Evolutionary conservation across 257 asterid species (phyloP), one percentile per base, ranked within the genome.

Genomic region (Euphrasia confusa): DNA sequence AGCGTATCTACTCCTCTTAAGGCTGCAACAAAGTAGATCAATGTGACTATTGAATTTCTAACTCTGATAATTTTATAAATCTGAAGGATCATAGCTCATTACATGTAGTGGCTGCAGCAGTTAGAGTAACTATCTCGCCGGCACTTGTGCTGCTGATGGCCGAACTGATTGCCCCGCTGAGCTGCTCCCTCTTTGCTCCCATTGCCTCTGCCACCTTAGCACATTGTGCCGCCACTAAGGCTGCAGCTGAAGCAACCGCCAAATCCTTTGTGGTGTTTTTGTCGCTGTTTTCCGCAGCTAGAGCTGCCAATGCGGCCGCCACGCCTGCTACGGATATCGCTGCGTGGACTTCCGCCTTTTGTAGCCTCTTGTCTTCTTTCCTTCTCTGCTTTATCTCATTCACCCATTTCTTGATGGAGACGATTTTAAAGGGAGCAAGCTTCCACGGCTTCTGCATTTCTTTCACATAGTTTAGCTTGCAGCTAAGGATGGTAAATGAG

Each of bases 271-370:
- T 45, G 47, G 77, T 32, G 55, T 52, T 72, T 55, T 71, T 59
- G 18, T 63, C 70, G 37, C 82, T 68, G 68, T 76, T 84, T 61
- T 85, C 95, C 32, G 95, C 90, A 30, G 98, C 94, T 65, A 85
- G 72, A 71, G 96, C 95, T 0, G 96, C 95, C 47, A 90, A 72
- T 3, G 98, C 95, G 11, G 96, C 96, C 56, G 98, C 98, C 12
- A 90, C 85, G 7, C 96, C 92, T 24, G 96, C 98, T 35, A 90
- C 84, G n/a, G 98, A 88, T 58, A 90, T 62, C 0, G 98, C 96
- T 55, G 98, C 98, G 53, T 90, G 94, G 32, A 88, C 88, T 72
- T 90, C 96, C 5, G 98, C 98, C 60, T 78, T 88, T 65, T 81
- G 88, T 68, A 88, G 30, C 65, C 98, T 81, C 73, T 81, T 79